These are phyloP conservation scores for Exobasidium cylindrosporum DNA, from an alignment of 1,284 basidiomycete genomes.

Conservation along the genomic window DNA sequence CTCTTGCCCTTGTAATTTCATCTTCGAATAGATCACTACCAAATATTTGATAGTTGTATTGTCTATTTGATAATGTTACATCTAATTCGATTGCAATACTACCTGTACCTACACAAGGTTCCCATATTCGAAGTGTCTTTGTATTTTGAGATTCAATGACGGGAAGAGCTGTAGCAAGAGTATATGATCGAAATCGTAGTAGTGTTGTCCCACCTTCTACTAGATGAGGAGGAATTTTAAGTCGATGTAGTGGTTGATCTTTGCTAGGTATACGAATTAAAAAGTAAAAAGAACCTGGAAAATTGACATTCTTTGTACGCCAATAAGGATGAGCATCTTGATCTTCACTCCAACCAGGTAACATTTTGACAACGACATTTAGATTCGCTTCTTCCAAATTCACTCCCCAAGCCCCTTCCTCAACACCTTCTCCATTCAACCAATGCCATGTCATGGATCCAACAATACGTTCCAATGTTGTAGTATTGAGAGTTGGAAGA, in stretches of 20 bases:
- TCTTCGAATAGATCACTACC: slow-evolving; percentile 16
- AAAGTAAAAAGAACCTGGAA: slow-evolving; percentile 6
- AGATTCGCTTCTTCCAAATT: slow-evolving; percentile 13
- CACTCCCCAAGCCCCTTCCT: neutral
- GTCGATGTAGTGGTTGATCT: neutral
- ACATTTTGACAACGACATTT: slow-evolving; percentile 7
- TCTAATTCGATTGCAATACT: slow-evolving; percentile 17
- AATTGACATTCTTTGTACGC: slow-evolving; percentile 1
- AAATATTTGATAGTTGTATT: neutral
- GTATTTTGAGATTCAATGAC: neutral
- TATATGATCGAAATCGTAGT: slow-evolving; percentile 13
- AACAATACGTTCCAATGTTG: slow-evolving; percentile 32
- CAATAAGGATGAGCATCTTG: neutral
- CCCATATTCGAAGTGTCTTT: slow-evolving; percentile 11
- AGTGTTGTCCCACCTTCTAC: slow-evolving; percentile 13
- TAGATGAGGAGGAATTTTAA: neutral
- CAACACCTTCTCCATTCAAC: slow-evolving; percentile 3
- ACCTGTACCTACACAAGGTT: slow-evolving; percentile 20
- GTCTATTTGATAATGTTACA: neutral
- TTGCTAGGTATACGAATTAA: slow-evolving; percentile 7
- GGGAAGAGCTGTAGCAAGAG: slow-evolving; percentile 11
- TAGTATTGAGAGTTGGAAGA: slow-evolving; percentile 42
- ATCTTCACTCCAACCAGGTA: neutral
- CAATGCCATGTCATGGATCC: slow-evolving; percentile 22
- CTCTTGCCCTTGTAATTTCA: neutral